Conservation (phyloP, 2,329 filamentous ascomycete species). For the Diaporthe citri region DNA sequence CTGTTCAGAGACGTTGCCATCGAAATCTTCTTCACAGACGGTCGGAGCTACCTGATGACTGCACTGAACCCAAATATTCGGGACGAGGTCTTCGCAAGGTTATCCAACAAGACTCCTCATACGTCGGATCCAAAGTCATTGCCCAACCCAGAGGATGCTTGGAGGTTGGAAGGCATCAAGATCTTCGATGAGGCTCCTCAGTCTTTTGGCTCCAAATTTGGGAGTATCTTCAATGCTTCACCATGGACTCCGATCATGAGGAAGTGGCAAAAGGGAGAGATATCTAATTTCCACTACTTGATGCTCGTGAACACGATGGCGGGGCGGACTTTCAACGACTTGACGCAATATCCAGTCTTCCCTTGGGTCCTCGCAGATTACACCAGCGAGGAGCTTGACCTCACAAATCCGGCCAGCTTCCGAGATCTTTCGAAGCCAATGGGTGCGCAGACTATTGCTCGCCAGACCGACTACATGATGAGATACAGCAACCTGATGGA, state of each 20-base stretch:
- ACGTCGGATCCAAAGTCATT: conserved; percentile 77
- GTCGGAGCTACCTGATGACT: conserved; percentile 92
- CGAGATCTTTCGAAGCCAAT: conserved; percentile 95
- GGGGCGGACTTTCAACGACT: conserved; percentile 95
- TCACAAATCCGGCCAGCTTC: conserved; percentile 86
- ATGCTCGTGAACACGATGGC: conserved; percentile 99
- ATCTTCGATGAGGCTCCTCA: conserved; percentile 71
- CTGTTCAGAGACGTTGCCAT: conserved; percentile 95
- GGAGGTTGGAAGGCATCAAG: conserved; percentile 89
- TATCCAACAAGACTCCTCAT: conserved; percentile 84
- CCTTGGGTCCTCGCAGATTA: conserved; percentile 98
- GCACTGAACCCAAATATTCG: conserved; percentile 79
- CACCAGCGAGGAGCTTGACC: conserved; percentile 90
- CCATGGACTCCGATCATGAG: conserved; percentile 87
- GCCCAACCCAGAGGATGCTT: conserved; percentile 86
- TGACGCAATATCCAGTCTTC: conserved; percentile 98
- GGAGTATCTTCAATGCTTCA: conserved; percentile 88
- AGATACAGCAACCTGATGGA: conserved; percentile 90
- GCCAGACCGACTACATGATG: conserved; percentile 84
- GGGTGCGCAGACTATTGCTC: conserved; percentile 85
- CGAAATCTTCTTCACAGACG: conserved; percentile 98
- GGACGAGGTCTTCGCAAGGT: conserved; percentile 83
- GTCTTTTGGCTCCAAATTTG: conserved; percentile 86
- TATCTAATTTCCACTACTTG: conserved; percentile 98
- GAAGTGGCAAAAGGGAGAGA: conserved; percentile 92